A percentile compares a stretch with the other conserved stretches of the same genome.
phyloP scores from a whole-genome alignment of 257 asterid genomes.

The Gentiana dahurica region DNA sequence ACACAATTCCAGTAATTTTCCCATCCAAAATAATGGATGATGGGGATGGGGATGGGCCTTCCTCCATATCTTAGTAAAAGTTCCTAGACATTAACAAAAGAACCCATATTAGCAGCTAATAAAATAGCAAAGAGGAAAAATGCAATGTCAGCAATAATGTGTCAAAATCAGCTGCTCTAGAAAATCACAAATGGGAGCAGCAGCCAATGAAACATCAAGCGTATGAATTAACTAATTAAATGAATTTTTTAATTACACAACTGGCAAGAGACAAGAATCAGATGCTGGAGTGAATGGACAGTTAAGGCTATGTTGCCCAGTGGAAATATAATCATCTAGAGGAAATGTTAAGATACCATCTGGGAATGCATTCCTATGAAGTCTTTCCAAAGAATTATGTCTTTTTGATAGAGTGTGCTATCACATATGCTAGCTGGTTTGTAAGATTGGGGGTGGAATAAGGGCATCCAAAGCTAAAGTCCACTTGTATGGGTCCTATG shows the following conservation, averaged over 20 bases:
- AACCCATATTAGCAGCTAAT: not conserved
- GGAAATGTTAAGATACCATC: too few relatives aligned
- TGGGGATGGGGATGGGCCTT: constrained; percentile 11
- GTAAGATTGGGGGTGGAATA: too few relatives aligned
- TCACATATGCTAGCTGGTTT: too few relatives aligned
- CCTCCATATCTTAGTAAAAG: constrained; percentile 43
- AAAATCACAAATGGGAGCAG: not conserved
- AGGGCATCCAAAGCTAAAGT: too few relatives aligned
- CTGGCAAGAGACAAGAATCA: too few relatives aligned
- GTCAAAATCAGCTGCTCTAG: not conserved
- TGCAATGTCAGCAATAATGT: not conserved
- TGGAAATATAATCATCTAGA: too few relatives aligned
- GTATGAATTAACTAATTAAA: not conserved
- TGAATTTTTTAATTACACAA: not conserved
- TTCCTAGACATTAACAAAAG: not conserved
- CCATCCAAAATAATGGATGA: constrained; percentile 35
- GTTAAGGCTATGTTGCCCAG: too few relatives aligned
- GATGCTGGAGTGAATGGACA: too few relatives aligned
- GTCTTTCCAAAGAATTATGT: too few relatives aligned
- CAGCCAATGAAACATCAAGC: not conserved
- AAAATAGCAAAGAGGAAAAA: not conserved
- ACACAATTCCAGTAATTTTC: constrained; percentile 43
- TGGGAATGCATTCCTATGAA: too few relatives aligned
- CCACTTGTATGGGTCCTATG: too few relatives aligned
- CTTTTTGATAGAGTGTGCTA: too few relatives aligned